Evolutionary conservation across 495 filamentous ascomycete species (phyloP).

Genomic region (Penicillium flavigenum): DNA sequence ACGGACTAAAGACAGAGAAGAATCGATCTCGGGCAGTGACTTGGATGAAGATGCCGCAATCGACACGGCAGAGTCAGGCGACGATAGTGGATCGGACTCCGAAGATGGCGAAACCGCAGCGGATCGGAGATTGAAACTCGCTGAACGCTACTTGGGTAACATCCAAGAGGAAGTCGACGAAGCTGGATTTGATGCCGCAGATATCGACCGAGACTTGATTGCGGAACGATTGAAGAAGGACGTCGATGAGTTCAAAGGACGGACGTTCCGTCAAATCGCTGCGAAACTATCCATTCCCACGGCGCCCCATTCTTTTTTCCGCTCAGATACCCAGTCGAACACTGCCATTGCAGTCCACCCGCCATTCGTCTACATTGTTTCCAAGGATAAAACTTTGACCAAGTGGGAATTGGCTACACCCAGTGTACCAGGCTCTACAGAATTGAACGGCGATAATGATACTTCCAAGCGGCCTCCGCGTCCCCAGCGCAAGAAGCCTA

Average conservation of each 20-base stretch:
- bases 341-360: conserved; percentile 76
- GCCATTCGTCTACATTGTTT: conserved; percentile 80
- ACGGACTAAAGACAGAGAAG: conserved; percentile 38
- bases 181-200: conserved; percentile 84
- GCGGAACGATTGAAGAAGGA: conserved; percentile 88
- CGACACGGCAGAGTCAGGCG: conserved; percentile 43
- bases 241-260: conserved; percentile 89
- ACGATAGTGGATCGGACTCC: conserved; percentile 50
- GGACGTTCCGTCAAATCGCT: conserved; percentile 76
- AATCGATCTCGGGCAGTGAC: conserved; percentile 88
- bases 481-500: conserved; percentile 68
- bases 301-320: conserved; percentile 67
- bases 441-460: conserved; percentile 50
- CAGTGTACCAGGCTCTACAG: conserved; percentile 23
- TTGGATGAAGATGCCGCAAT: conserved; percentile 59
- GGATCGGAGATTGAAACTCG: conserved; percentile 81
- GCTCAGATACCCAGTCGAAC: conserved; percentile 70
- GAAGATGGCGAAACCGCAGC: conserved; percentile 79
- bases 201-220: conserved; percentile 89
- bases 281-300: conserved; percentile 61
- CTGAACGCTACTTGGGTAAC: conserved; percentile 90
- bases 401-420: conserved; percentile 77
- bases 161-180: conserved; percentile 79
- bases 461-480: conserved; percentile 62
- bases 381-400: conserved; percentile 77